Evolutionary conservation across 2,329 filamentous ascomycete genomes (phyloP).

Genomic region (Beauveria varroae): DNA sequence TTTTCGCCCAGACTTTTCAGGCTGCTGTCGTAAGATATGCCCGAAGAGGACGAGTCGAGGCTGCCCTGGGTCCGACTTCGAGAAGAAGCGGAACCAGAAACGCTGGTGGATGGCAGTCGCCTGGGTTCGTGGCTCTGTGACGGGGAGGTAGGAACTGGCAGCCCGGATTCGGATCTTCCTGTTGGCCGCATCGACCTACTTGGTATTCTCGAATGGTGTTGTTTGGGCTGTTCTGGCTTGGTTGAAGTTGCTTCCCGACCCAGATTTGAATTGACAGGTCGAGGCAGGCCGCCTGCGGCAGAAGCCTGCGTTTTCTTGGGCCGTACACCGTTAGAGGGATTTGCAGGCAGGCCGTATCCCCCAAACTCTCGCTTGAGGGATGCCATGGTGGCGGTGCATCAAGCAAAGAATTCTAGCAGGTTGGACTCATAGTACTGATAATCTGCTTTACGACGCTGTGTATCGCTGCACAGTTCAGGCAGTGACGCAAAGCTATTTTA

Average conservation of each 20-base stretch:
- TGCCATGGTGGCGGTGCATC: conserved; percentile 5
- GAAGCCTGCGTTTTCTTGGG: neutral
- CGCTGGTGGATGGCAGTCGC: conserved; percentile 32
- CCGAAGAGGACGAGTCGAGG: conserved; percentile 27
- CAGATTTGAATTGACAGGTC: neutral
- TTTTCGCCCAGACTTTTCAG: conserved; percentile 31
- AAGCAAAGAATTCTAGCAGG: neutral
- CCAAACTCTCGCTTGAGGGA: conserved; percentile 11
- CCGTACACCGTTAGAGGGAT: conserved; percentile 9
- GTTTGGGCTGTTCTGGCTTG: neutral
- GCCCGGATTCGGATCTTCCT: neutral
- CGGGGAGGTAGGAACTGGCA: neutral
- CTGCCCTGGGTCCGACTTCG: conserved; percentile 23
- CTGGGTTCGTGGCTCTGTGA: conserved; percentile 31
- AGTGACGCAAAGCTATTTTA: neutral
- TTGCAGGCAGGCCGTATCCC: conserved; percentile 10
- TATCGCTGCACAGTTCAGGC: neutral
- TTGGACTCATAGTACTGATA: conserved; percentile 2
- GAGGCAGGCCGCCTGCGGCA: neutral
- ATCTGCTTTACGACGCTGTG: neutral
- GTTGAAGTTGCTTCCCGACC: neutral
- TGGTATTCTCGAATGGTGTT: conserved; percentile 4
- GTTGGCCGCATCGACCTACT: neutral
- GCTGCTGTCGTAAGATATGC: conserved; percentile 25
- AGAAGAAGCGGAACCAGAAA: conserved; percentile 27